phyloP scores from a whole-genome alignment of 2,329 filamentous ascomycete species.

The Alternaria arborescens region DNA sequence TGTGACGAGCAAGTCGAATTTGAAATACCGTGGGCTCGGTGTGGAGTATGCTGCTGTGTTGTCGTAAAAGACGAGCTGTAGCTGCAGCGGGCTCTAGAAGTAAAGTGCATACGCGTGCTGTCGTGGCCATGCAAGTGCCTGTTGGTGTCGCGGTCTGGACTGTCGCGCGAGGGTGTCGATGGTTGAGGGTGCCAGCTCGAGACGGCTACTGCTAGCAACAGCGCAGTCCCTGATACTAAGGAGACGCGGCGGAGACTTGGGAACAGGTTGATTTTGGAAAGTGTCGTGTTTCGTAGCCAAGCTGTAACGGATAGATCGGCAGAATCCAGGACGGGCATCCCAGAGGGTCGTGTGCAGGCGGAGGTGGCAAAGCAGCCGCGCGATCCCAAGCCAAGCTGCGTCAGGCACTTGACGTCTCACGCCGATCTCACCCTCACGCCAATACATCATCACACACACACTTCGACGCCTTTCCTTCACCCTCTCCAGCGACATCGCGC shows the following conservation, averaged over 20 bases:
- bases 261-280: not conserved
- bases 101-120: conserved; percentile 17
- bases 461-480: conserved; percentile 14
- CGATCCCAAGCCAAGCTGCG: conserved; percentile 24
- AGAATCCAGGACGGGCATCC: conserved; percentile 12
- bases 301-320: conserved; percentile 25
- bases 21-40: not conserved
- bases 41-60: not conserved
- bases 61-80: not conserved
- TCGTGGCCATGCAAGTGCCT: conserved; percentile 18
- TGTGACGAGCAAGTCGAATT: not conserved
- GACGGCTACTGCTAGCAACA: conserved; percentile 8
- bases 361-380: conserved; percentile 32
- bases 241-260: not conserved
- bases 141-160: conserved; percentile 26
- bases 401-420: conserved; percentile 33
- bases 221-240: not conserved
- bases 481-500: conserved; percentile 18
- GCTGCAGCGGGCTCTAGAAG: conserved; percentile 6
- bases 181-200: conserved; percentile 15
- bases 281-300: conserved; percentile 12
- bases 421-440: conserved; percentile 22
- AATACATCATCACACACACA: conserved; percentile 7
- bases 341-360: conserved; percentile 26
- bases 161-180: conserved; percentile 5